phyloP scores from a whole-genome alignment of 2,329 filamentous ascomycete species.

The Aspergillus brunneoviolaceus region DNA sequence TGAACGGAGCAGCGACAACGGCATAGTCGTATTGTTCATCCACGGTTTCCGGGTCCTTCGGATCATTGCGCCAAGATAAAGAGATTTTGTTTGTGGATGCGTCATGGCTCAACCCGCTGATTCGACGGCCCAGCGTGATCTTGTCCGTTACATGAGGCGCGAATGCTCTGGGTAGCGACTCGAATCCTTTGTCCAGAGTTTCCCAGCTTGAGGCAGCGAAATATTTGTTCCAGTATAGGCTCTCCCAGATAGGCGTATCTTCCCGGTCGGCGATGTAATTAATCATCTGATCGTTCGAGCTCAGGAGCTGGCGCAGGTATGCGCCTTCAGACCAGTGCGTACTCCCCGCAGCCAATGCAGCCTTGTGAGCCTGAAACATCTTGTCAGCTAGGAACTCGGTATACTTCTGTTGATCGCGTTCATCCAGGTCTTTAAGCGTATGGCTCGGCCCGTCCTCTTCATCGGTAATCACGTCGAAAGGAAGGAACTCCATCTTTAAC shows the following conservation, averaged over 20 bases:
- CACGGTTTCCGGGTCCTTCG: constrained; percentile 24
- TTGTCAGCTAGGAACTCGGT: neutral
- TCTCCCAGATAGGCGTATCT: constrained; percentile 29
- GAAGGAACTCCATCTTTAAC: constrained; percentile 29
- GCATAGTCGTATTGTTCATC: constrained; percentile 41
- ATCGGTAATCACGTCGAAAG: constrained; percentile 33
- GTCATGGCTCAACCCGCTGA: constrained; percentile 23
- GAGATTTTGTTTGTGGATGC: constrained; percentile 16
- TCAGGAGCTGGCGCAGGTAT: neutral
- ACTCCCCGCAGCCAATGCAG: neutral
- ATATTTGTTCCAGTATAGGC: constrained; percentile 13
- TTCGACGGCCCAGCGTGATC: constrained; percentile 23
- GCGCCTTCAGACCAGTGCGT: neutral
- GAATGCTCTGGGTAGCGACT: constrained; percentile 38
- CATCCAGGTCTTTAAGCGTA: constrained; percentile 16
- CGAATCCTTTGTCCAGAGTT: constrained; percentile 37
- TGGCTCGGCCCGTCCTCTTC: constrained; percentile 25
- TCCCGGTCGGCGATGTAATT: constrained; percentile 38
- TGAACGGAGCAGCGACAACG: constrained; percentile 41
- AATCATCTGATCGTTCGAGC: constrained; percentile 5
- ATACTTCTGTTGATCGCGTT: neutral
- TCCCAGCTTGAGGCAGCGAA: constrained; percentile 17
- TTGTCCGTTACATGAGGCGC: constrained; percentile 31
- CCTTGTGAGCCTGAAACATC: neutral
- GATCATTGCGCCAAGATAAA: constrained; percentile 25